Conservation (phyloP, 306 rosid species). For the Quercus cerris region DNA sequence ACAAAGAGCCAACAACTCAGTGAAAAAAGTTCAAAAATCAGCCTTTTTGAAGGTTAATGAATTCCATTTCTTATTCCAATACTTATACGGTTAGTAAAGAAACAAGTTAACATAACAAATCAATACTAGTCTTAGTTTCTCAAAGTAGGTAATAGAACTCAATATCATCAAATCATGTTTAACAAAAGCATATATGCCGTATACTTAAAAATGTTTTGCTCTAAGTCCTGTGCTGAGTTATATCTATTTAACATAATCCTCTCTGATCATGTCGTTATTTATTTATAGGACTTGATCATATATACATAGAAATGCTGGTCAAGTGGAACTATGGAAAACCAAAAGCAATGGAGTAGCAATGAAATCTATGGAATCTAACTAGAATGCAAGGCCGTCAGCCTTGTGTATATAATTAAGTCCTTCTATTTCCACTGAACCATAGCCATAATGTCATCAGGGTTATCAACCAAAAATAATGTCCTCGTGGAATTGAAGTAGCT, state of each 20-base stretch:
- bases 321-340: not conserved
- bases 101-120: not conserved
- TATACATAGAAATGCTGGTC: not conserved
- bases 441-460: constrained; percentile 25
- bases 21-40: too few species aligned
- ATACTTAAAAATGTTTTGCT: not conserved
- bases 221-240: not conserved
- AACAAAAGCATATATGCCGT: not conserved
- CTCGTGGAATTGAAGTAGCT: constrained; percentile 39
- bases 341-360: not conserved
- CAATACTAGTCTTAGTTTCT: not conserved
- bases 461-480: constrained; percentile 32
- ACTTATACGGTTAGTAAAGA: too few species aligned
- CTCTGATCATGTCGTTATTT: not conserved
- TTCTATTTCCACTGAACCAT: constrained; percentile 24
- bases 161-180: not conserved
- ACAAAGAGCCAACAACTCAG: too few species aligned
- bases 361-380: not conserved
- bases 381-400: not conserved
- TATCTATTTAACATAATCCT: not conserved
- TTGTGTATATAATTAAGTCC: not conserved
- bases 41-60: too few species aligned
- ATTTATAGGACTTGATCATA: not conserved
- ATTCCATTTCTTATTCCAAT: too few species aligned
- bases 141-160: not conserved